These are phyloP conservation scores for Aureobasidium lini DNA, from an alignment of 2,329 filamentous ascomycete genomes.

Conservation along the genomic window DNA sequence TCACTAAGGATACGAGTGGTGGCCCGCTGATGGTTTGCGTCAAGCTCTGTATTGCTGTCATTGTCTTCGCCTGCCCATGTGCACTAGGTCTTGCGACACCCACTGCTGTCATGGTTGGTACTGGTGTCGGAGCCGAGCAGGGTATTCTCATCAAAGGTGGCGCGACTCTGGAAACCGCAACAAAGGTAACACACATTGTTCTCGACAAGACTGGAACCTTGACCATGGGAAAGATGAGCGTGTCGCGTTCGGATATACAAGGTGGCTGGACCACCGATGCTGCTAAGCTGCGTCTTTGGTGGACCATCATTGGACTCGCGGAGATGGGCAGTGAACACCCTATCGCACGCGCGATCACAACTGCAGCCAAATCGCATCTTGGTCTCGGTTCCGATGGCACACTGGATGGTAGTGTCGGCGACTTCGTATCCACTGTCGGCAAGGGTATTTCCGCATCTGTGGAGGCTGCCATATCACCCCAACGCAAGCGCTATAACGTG, in stretches of 20 bases:
- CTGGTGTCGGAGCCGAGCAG: slow-evolving; percentile 90
- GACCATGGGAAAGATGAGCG: slow-evolving; percentile 91
- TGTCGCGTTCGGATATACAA: slow-evolving; percentile 62
- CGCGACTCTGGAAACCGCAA: slow-evolving; percentile 81
- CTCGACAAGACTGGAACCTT: slow-evolving; percentile 95
- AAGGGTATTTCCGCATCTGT: slow-evolving; percentile 77
- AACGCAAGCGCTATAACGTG: slow-evolving; percentile 67
- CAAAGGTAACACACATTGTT: slow-evolving; percentile 81
- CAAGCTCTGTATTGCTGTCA: slow-evolving; percentile 95
- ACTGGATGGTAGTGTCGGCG: slow-evolving; percentile 75
- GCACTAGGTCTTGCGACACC: slow-evolving; percentile 93
- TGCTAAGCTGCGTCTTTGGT: slow-evolving; percentile 72
- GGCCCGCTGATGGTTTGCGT: slow-evolving; percentile 94
- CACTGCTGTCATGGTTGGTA: slow-evolving; percentile 97
- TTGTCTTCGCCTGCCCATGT: slow-evolving; percentile 96
- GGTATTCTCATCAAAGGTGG: slow-evolving; percentile 98
- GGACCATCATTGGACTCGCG: slow-evolving; percentile 89
- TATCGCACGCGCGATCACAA: slow-evolving; percentile 79
- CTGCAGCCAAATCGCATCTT: slow-evolving; percentile 67
- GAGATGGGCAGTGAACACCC: slow-evolving; percentile 96
- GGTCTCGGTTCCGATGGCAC: slow-evolving; percentile 63
- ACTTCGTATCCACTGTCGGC: slow-evolving; percentile 77
- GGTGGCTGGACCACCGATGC: slow-evolving; percentile 62
- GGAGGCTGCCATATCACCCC: slow-evolving; percentile 63
- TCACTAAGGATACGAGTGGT: slow-evolving; percentile 69